Evolutionary conservation across 208 protist species (phyloP).

Genomic region (Crithidia acanthocephali): DNA sequence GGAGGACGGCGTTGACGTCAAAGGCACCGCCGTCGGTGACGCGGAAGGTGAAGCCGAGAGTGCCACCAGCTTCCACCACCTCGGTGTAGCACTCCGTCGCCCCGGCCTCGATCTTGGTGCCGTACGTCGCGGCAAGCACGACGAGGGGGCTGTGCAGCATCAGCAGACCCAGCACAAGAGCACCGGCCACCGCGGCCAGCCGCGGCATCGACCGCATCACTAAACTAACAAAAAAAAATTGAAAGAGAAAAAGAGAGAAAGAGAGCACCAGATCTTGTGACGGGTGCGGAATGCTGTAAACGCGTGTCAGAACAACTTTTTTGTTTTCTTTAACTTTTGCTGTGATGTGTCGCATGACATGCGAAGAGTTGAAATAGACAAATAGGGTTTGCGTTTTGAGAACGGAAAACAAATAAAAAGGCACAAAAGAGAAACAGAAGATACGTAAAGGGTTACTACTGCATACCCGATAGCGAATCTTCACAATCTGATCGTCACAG

Average conservation of each 20-base stretch:
- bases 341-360: no score
- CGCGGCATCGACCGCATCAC: conserved; percentile 4
- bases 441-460: no score
- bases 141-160: conserved; percentile 3
- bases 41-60: conserved; percentile 66
- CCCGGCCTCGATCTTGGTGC: conserved; percentile 56
- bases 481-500: background rate
- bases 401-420: background rate
- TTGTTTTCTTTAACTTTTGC: no score
- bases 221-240: background rate
- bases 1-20: conserved; percentile 66
- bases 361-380: no score
- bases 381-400: no score
- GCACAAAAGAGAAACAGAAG: no score
- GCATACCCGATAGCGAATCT: no score
- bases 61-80: conserved; percentile 59
- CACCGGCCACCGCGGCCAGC: background rate
- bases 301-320: no score
- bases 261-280: no score
- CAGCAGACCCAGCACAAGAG: conserved; percentile 17
- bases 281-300: no score
- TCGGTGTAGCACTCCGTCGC: conserved; percentile 70
- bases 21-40: conserved; percentile 78
- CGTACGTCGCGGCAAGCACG: conserved; percentile 33
- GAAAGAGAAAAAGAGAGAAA: background rate